Conservation (phyloP, 2,329 filamentous ascomycete genomes). For the Penicillium verrucosum region DNA sequence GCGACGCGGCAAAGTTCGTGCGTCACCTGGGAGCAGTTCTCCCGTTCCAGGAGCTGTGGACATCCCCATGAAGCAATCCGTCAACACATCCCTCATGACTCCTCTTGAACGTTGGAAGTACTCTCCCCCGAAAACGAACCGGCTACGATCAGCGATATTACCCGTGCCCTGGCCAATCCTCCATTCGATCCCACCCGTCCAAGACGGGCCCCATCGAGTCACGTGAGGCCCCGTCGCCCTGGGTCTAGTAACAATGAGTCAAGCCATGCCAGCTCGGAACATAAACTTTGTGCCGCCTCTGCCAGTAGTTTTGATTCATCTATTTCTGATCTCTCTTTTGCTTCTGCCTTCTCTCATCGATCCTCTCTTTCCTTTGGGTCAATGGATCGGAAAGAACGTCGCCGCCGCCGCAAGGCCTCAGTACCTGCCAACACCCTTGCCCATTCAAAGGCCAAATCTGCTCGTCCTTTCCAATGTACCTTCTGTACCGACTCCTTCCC, state of each 20-base stretch:
- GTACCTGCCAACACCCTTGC: slow-evolving; percentile 41
- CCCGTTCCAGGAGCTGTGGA: slow-evolving; percentile 70
- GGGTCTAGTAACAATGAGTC: slow-evolving; percentile 51
- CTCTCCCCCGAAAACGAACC: slow-evolving; percentile 69
- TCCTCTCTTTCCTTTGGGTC: slow-evolving; percentile 57
- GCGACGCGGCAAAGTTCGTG: slow-evolving; percentile 72
- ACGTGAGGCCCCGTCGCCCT: slow-evolving; percentile 38
- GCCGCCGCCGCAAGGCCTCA: slow-evolving; percentile 52
- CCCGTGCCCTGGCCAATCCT: slow-evolving; percentile 54
- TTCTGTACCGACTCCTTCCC: slow-evolving; percentile 57
- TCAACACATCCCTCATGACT: slow-evolving; percentile 54
- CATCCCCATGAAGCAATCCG: slow-evolving; percentile 61
- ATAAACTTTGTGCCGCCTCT: slow-evolving; percentile 52
- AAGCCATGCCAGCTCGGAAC: slow-evolving; percentile 49
- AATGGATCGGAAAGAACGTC: slow-evolving; percentile 57
- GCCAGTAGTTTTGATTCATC: slow-evolving; percentile 55
- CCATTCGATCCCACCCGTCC: slow-evolving; percentile 35
- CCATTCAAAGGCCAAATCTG: slow-evolving; percentile 40
- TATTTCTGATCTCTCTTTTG: slow-evolving; percentile 54
- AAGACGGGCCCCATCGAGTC: slow-evolving; percentile 29
- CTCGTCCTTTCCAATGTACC: slow-evolving; percentile 56
- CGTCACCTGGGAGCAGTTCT: slow-evolving; percentile 62
- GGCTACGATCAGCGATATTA: slow-evolving; percentile 62
- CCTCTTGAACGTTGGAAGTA: slow-evolving; percentile 68
- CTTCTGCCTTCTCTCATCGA: slow-evolving; percentile 56